phyloP scores from a whole-genome alignment of 495 filamentous ascomycete genomes.

The Penicillium paxilli region DNA sequence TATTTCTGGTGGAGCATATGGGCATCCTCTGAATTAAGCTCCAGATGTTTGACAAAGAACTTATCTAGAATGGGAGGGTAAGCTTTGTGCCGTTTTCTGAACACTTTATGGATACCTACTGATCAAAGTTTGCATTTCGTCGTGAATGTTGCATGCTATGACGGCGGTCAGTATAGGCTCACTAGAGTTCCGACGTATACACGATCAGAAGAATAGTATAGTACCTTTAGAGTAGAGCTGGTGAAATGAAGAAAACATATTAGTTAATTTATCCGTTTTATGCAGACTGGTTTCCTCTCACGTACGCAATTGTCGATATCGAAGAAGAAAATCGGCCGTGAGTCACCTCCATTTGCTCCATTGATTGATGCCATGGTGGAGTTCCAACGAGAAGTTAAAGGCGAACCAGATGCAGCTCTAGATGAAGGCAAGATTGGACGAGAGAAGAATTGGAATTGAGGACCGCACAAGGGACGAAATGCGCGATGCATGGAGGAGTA shows the following conservation, averaged over 20 bases:
- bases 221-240: constrained; percentile 57
- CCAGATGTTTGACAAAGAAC: constrained; percentile 80
- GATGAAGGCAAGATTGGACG: constrained; percentile 5
- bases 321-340: constrained; percentile 73
- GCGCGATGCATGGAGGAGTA: constrained; percentile 16
- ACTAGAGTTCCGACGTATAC: not conserved
- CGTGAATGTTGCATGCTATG: constrained; percentile 66
- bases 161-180: constrained; percentile 7
- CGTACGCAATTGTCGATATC: constrained; percentile 97
- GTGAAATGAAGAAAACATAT: not conserved
- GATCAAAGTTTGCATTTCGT: constrained; percentile 72
- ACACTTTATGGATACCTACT: constrained; percentile 31
- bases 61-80: constrained; percentile 48
- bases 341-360: constrained; percentile 26
- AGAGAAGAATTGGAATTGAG: constrained; percentile 1
- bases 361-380: constrained; percentile 26
- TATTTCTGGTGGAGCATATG: constrained; percentile 82
- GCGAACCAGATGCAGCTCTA: not conserved
- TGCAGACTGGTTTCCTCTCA: constrained; percentile 11
- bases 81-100: no score
- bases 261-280: constrained; percentile 3
- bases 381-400: not conserved
- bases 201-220: constrained; percentile 3
- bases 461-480: constrained; percentile 5
- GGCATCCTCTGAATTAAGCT: constrained; percentile 71